Conservation (phyloP, 2,329 filamentous ascomycete genomes). For the Fusarium heterosporum region DNA sequence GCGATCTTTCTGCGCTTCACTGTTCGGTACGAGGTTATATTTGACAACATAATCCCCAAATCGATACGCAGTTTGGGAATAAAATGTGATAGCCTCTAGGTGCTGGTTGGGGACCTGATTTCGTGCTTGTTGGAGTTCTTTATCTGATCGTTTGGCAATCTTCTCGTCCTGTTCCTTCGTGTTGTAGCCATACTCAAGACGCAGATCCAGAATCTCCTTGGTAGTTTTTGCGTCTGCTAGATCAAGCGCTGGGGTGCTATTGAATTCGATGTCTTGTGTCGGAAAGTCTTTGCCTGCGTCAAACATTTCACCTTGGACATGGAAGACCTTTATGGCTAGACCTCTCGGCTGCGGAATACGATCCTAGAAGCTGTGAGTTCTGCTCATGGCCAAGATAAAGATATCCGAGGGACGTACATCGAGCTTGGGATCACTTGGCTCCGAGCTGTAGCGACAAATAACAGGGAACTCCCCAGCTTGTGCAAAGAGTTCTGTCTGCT, state of each 20-base stretch:
- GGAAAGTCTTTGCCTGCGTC: background rate
- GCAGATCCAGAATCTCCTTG: background rate
- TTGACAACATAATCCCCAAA: background rate
- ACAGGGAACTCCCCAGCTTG: background rate
- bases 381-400: too few species aligned
- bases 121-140: background rate
- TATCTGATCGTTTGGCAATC: background rate
- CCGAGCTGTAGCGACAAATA: slow-evolving; percentile 1
- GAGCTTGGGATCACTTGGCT: slow-evolving; percentile 3
- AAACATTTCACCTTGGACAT: slow-evolving; percentile 7
- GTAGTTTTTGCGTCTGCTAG: slow-evolving; percentile 1
- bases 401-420: background rate
- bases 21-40: background rate
- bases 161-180: background rate
- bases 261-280: slow-evolving; percentile 7
- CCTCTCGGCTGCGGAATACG: slow-evolving; percentile 1
- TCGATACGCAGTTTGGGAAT: background rate
- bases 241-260: slow-evolving; percentile 3
- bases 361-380: background rate
- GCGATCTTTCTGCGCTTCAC: background rate
- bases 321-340: slow-evolving; percentile 5
- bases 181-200: background rate
- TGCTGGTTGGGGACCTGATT: background rate
- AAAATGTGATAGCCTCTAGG: slow-evolving; percentile 1
- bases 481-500: slow-evolving; percentile 12